These are phyloP conservation scores for Cryptococcus amylolentus DNA, from an alignment of 1,284 basidiomycete species.

Conservation along the genomic window DNA sequence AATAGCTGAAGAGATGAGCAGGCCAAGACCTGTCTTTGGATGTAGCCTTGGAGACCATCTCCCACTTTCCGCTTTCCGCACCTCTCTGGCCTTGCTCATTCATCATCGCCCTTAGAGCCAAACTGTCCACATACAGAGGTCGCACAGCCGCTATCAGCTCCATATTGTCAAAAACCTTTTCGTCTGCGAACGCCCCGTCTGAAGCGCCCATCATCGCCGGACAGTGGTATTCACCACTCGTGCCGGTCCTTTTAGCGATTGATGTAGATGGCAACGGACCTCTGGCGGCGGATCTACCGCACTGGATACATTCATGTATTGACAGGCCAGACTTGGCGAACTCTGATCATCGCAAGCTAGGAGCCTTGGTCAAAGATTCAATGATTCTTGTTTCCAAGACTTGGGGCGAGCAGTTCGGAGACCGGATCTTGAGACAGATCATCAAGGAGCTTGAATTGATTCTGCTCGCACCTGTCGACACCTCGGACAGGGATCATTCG, in stretches of 20 bases:
- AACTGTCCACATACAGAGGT: background rate
- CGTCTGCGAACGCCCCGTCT: conserved; percentile 1
- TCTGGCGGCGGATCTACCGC: background rate
- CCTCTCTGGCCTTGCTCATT: conserved; percentile 7
- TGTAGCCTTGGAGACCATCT: conserved; percentile 1
- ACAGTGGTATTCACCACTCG: background rate
- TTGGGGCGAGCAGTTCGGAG: background rate
- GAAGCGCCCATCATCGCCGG: background rate
- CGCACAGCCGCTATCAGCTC: background rate
- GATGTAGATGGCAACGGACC: background rate
- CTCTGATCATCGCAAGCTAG: background rate
- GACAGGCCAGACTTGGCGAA: background rate
- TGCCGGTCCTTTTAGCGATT: conserved; percentile 2
- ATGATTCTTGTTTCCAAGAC: conserved; percentile 1
- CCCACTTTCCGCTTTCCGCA: conserved; percentile 10
- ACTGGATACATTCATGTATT: background rate
- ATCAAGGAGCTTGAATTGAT: conserved; percentile 28
- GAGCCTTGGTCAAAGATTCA: background rate
- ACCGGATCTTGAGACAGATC: conserved; percentile 14
- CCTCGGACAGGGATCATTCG: background rate
- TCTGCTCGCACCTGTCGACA: conserved; percentile 5
- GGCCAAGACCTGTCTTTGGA: too few species aligned
- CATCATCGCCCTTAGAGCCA: conserved; percentile 3
- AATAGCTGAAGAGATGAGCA: background rate
- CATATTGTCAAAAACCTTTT: background rate